Conservation (phyloP, 345 rosid genomes). For the Excoecaria cochinchinensis region DNA sequence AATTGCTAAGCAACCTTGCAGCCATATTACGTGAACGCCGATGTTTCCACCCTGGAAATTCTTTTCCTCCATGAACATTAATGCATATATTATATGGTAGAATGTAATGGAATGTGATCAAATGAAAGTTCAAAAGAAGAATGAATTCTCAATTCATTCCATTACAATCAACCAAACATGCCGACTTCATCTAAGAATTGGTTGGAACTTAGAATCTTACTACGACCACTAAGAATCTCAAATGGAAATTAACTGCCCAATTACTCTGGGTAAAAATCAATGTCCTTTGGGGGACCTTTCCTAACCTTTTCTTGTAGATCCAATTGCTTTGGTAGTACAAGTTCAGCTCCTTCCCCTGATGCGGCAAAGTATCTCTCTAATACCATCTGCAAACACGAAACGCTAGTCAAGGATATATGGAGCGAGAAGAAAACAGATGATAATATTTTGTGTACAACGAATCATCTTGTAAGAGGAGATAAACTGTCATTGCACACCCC, state of each 20-base stretch:
- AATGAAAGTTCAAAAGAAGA: not conserved
- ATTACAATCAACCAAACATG: not conserved
- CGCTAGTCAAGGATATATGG: not conserved
- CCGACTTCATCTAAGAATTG: not conserved
- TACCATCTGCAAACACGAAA: conserved; percentile 54
- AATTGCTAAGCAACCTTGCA: not conserved
- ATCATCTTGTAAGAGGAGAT: not conserved
- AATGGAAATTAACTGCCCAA: not conserved
- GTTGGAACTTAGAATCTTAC: not conserved
- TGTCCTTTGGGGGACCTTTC: conserved; percentile 47
- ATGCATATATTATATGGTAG: not conserved
- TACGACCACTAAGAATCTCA: not conserved
- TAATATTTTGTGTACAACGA: not conserved
- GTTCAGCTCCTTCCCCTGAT: conserved; percentile 59
- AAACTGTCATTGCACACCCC: conserved; percentile 43
- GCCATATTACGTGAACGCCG: not conserved
- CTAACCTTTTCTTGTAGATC: conserved; percentile 73
- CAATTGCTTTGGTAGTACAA: conserved; percentile 66
- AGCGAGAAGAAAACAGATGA: not conserved
- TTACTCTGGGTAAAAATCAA: conserved; percentile 44
- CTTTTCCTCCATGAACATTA: not conserved
- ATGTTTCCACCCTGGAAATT: not conserved
- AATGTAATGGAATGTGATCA: not conserved
- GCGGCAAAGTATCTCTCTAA: conserved; percentile 74
- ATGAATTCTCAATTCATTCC: not conserved